Evolutionary conservation across 345 rosid genomes (phyloP).

Genomic region (Lepidium africanum): DNA sequence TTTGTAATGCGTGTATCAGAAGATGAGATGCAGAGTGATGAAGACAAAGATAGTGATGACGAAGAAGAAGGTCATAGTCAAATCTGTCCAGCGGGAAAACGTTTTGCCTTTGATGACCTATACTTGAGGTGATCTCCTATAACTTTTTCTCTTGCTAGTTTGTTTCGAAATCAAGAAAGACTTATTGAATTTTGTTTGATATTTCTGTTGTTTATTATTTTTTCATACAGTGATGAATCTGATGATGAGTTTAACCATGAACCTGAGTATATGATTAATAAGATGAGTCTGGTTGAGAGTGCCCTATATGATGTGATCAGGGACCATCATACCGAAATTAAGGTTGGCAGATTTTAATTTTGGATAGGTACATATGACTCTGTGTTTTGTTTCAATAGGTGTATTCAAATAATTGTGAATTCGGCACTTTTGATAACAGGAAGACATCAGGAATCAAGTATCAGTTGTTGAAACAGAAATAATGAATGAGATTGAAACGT

Average conservation of each 20-base stretch:
- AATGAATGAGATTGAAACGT: constrained; percentile 42
- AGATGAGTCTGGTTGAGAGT: constrained; percentile 48
- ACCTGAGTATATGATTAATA: constrained; percentile 41
- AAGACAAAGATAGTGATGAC: constrained; percentile 25
- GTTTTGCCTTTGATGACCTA: constrained; percentile 43
- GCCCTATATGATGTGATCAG: constrained; percentile 46
- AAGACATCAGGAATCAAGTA: constrained; percentile 64
- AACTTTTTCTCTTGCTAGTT: background rate
- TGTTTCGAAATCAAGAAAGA: background rate
- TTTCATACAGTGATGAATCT: constrained; percentile 43
- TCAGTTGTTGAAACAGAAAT: constrained; percentile 53
- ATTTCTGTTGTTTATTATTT: background rate
- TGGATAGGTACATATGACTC: background rate
- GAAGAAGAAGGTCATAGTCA: constrained; percentile 20
- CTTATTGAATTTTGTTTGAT: background rate
- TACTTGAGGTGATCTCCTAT: constrained; percentile 42
- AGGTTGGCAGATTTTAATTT: constrained; percentile 35
- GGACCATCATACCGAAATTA: constrained; percentile 48
- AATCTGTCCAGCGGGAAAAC: constrained; percentile 26
- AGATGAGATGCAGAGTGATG: constrained; percentile 46
- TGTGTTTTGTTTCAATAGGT: background rate
- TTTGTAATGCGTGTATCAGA: constrained; percentile 61
- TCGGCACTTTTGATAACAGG: constrained; percentile 38
- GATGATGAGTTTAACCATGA: constrained; percentile 41
- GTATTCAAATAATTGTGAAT: background rate